Base-by-base conservation (phyloP, 257 asterid genomes). In the Misopates orontium region DNA sequence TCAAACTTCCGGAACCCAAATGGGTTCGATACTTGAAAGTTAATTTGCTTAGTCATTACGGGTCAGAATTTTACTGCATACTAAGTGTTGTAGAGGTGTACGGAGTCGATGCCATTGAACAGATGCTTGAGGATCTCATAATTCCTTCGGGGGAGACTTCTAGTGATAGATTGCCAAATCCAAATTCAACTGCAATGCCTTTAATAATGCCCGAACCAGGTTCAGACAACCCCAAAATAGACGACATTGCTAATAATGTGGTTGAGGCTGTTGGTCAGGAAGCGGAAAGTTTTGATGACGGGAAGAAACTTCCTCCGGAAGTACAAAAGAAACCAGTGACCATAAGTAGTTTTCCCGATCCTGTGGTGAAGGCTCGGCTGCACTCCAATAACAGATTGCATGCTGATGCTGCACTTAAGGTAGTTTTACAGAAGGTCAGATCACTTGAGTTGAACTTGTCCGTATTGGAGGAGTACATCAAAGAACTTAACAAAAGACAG, bases 71-170 rank as follows among this genome's bases (percentile, higher is more conserved):
- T 75, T 94, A 94, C 81, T 90, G 99, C 65, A 91, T 92, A 0
- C 50, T 90, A 45, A 94, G 97, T 71, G 85, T 80, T 21, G 83
- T 94, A 54, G 99, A 94, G 87, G 99, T 94, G 18, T 90, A 75
- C 75, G 99, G 99, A 31, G 90, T 94, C 67, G 99, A 94, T 80
- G 99, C 95, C 18, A 75, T 94, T 10, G 99, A 88, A 66, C 90
- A 87, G 41, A 94, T 94, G 99, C 99, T 94, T 10, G 97, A 88
- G 79, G 99, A 90, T 83, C 87, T 94, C 68, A 86, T 88, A 24
- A 89, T 80, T 40, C 79, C 86, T 56, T 77, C 96, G 8, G 82
- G 61, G 51, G 95, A 76, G 44, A 56, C 88, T 65, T 70, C 85
- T n/a, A 19, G 77, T 17, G 78, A 71, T 47, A 75, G 68, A 70